phyloP scores from a whole-genome alignment of 208 protist genomes.

The Acanthamoeba sp. region DNA sequence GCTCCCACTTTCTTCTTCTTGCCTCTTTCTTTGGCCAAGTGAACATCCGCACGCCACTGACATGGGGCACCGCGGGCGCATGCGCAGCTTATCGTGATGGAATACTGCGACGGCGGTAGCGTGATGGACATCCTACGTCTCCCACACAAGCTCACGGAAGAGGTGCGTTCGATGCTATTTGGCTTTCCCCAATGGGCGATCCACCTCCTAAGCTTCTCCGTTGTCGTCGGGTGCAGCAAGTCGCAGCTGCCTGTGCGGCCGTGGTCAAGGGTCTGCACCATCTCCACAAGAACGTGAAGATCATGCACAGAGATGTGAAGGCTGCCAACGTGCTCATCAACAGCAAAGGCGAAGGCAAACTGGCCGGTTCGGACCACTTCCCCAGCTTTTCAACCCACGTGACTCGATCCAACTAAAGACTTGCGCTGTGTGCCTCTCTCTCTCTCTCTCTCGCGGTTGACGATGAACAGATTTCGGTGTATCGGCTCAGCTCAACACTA shows the following conservation, averaged over 20 bases:
- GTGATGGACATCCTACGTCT: constrained; percentile 51
- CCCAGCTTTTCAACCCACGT: too few relatives aligned
- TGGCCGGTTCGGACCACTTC: background rate
- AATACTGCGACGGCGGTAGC: constrained; percentile 45
- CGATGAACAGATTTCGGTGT: constrained; percentile 85
- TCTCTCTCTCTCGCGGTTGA: too few relatives aligned
- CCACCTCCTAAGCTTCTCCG: background rate
- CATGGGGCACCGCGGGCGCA: background rate
- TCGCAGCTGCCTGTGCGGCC: constrained; percentile 36
- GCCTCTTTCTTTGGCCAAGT: background rate
- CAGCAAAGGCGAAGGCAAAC: constrained; percentile 60
- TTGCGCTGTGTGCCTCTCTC: background rate
- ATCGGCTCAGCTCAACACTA: constrained; percentile 64
- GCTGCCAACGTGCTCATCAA: constrained; percentile 63
- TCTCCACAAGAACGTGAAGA: constrained; percentile 65
- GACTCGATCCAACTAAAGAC: too few relatives aligned
- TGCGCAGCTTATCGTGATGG: constrained; percentile 49
- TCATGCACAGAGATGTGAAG: constrained; percentile 65
- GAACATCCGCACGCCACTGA: too few relatives aligned
- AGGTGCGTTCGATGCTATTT: background rate
- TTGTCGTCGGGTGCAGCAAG: background rate
- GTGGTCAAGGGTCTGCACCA: constrained; percentile 56
- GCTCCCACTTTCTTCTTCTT: background rate
- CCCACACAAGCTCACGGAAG: constrained; percentile 33
- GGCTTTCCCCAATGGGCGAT: background rate